Evolutionary conservation across 176 grass and related monocot species (phyloP), one percentile per base, ranked within the genome.

Genomic region (Saccharum spontaneum): DNA sequence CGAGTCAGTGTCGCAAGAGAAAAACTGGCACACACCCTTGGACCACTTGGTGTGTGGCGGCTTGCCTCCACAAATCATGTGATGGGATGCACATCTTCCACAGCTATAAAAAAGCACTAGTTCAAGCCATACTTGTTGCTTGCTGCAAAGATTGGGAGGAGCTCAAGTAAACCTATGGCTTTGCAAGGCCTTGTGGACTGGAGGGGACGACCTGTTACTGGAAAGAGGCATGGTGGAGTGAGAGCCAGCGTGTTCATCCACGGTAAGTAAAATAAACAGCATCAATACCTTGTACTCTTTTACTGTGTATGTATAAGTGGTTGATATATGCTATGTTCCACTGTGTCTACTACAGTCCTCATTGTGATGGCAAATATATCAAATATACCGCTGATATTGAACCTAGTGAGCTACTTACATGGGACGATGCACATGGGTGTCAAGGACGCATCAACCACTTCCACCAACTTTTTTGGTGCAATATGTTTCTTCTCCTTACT

Each of bases 381-480:
- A 5, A 86, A 60, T 7, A 61, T 93, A 16, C 77, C 91, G 1
- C 81, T 70, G 13, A 14, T 89, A 5, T 11, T 96, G 39, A 96
- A 96, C 87, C 65, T 96, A 67, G 89, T 89, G 67, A 81, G 48
- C 22, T 93, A 91, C 73, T n/a, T 96, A 2, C 69, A 78, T 68
- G 91, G 91, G n/a, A 96, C 40, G 10, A 89, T 96, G 94, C 89
- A 96, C 49, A 90, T 88, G 81, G 86, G 70, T 37, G 22, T 96
- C 26, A 74, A 85, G 7, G 79, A 72, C 6, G 86, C 91, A n/a
- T 78, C 94, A 10, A 96, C 87, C 37, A 85, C 76, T 0, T 69
- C 80, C 31, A 77, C 83, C 13, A 93, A 96, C 67, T 89, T 91
- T 14, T 61, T 88, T 0, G 91, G 88, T 0, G 91, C 91, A 0